Percentiles rank a stretch among this genome's conserved stretches.
These are phyloP conservation scores for Cladorrhinum sp. DNA, from an alignment of 2,329 filamentous ascomycete species.

Conservation along the genomic window DNA sequence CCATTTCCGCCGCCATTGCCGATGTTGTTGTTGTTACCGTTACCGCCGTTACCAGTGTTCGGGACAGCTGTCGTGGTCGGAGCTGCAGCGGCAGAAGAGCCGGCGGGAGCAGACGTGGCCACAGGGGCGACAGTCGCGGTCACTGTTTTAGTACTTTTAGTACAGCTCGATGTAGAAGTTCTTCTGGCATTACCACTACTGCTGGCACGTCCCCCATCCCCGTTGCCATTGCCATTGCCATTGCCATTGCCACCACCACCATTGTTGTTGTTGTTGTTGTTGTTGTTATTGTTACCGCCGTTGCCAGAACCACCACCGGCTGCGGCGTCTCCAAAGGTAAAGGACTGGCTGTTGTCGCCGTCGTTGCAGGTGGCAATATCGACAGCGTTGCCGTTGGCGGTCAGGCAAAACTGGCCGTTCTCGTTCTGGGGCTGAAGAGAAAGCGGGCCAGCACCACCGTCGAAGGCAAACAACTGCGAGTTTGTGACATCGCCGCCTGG, in stretches of 20 bases:
- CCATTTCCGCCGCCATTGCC: not conserved
- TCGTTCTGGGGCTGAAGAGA: slow-evolving; percentile 45
- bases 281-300: slow-evolving; percentile 8
- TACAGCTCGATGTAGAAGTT: slow-evolving; percentile 16
- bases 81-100: slow-evolving; percentile 4
- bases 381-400: slow-evolving; percentile 41
- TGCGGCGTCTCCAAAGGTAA: slow-evolving; percentile 33
- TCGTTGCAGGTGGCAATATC: slow-evolving; percentile 43
- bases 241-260: slow-evolving; percentile 13
- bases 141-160: slow-evolving; percentile 21
- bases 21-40: not conserved
- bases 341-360: slow-evolving; percentile 42
- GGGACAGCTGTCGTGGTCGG: slow-evolving; percentile 11
- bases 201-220: not conserved
- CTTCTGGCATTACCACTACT: slow-evolving; percentile 17
- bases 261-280: not conserved
- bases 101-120: not conserved
- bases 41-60: slow-evolving; percentile 2
- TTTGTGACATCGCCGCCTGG: slow-evolving; percentile 45
- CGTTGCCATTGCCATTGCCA: slow-evolving; percentile 13
- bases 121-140: slow-evolving; percentile 13
- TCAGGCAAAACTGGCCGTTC: slow-evolving; percentile 43
- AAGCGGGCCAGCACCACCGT: slow-evolving; percentile 40
- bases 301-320: slow-evolving; percentile 6
- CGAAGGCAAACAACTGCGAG: slow-evolving; percentile 52